phyloP scores from a whole-genome alignment of 164 flowering plant species.

The Chloranthus sessilifolius region DNA sequence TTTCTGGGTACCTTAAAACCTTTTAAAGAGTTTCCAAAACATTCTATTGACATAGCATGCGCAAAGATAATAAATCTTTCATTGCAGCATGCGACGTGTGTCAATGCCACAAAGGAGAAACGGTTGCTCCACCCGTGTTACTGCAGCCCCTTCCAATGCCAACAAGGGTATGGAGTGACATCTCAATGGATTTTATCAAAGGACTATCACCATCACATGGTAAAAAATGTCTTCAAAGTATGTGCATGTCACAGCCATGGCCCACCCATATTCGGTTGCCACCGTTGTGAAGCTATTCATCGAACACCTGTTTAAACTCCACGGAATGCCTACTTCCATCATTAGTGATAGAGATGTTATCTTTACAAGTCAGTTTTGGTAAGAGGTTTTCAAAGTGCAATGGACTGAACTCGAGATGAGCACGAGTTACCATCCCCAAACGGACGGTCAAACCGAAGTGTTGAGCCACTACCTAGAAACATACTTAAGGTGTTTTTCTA shows the following conservation, averaged over 20 bases:
- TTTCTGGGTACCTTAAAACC: not conserved
- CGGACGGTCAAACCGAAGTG: slow-evolving; percentile 9
- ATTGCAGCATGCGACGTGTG: slow-evolving; percentile 1
- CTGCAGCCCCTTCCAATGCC: slow-evolving; percentile 17
- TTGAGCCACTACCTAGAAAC: not conserved
- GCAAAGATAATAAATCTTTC: not conserved
- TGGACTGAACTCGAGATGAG: not conserved
- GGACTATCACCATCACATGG: slow-evolving; percentile 1
- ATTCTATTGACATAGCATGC: slow-evolving; percentile 9
- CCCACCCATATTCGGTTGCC: not conserved
- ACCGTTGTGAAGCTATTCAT: not conserved
- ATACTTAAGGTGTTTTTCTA: not conserved
- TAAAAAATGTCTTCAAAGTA: not conserved
- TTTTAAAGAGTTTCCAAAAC: not conserved
- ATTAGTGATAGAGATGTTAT: slow-evolving; percentile 5
- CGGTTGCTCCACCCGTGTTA: not conserved
- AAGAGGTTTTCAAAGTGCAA: slow-evolving; percentile 5
- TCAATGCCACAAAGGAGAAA: slow-evolving; percentile 1
- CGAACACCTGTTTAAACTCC: not conserved
- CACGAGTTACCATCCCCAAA: slow-evolving; percentile 3
- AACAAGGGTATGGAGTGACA: slow-evolving; percentile 3
- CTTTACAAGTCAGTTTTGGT: slow-evolving; percentile 9
- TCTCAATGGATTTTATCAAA: slow-evolving; percentile 11
- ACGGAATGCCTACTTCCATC: slow-evolving; percentile 13
- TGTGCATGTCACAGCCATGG: slow-evolving; percentile 4